Evolutionary conservation across 2,329 filamentous ascomycete species (phyloP).

Genomic region (Berkeleyomyces basicola): DNA sequence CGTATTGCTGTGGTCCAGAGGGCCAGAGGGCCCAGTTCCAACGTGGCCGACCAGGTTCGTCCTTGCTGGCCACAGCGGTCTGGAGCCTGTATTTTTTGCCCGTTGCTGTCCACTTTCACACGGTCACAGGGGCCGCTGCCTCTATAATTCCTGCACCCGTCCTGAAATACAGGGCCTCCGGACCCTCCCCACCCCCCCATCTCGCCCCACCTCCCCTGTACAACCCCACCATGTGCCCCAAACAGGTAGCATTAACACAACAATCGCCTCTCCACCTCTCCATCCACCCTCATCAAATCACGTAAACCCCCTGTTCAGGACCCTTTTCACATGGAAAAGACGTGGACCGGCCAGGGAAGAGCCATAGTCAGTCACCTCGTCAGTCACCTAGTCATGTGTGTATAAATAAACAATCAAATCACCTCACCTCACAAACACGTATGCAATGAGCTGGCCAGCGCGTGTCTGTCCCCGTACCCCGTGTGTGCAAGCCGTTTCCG

Average conservation of each 20-base stretch:
- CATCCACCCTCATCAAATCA: background rate
- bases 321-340: slow-evolving; percentile 1
- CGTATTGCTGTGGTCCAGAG: no score
- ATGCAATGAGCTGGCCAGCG: no score
- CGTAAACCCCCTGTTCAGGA: background rate
- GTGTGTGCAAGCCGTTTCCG: background rate
- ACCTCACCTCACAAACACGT: no score
- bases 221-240: background rate
- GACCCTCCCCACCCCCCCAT: background rate
- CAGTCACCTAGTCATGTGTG: background rate
- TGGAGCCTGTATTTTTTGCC: no score
- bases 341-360: background rate
- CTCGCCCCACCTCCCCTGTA: background rate
- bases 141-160: no score
- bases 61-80: no score
- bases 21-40: no score
- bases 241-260: background rate
- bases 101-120: no score
- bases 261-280: background rate
- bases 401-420: background rate
- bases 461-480: background rate
- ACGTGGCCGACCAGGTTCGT: no score
- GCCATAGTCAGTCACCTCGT: background rate
- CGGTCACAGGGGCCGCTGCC: no score
- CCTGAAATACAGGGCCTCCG: no score